phyloP scores from a whole-genome alignment of 2,329 filamentous ascomycete species.

The Colletotrichum somersetense region DNA sequence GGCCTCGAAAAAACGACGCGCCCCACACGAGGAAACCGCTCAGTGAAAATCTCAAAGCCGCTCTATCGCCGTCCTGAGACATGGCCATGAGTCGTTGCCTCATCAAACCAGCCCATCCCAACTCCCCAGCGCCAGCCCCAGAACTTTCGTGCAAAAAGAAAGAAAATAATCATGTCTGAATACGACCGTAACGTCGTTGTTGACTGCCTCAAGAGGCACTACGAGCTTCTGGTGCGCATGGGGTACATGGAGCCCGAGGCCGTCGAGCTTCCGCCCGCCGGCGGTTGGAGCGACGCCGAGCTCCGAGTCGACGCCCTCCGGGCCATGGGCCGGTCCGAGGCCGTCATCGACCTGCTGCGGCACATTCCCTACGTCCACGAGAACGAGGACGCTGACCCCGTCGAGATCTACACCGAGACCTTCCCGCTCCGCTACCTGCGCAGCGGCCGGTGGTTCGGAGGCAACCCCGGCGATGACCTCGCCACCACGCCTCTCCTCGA shows the following conservation, averaged over 20 bases:
- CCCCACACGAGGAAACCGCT: constrained; percentile 32
- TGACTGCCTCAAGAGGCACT: constrained; percentile 38
- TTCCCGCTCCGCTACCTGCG: constrained; percentile 40
- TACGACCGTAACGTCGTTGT: constrained; percentile 32
- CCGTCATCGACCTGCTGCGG: constrained; percentile 36
- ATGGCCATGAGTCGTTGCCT: not conserved
- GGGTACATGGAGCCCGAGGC: constrained; percentile 31
- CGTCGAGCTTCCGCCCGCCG: constrained; percentile 28
- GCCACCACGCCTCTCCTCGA: constrained; percentile 32
- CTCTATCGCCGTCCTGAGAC: not conserved
- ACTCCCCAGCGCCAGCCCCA: not conserved
- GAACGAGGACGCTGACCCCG: constrained; percentile 30
- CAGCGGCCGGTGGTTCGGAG: constrained; percentile 38
- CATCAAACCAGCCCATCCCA: not conserved
- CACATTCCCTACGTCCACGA: constrained; percentile 38
- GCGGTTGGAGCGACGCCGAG: constrained; percentile 38
- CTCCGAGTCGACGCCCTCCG: constrained; percentile 40
- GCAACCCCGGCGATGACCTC: constrained; percentile 9
- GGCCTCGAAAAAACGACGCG: constrained; percentile 17
- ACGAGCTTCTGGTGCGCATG: constrained; percentile 39
- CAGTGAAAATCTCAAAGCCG: constrained; percentile 29
- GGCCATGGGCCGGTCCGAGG: constrained; percentile 41
- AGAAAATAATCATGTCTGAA: constrained; percentile 3
- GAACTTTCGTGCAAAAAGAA: not conserved
- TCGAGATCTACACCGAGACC: constrained; percentile 38